Conservation (phyloP, 306 rosid genomes). For the Vigna unguiculata region DNA sequence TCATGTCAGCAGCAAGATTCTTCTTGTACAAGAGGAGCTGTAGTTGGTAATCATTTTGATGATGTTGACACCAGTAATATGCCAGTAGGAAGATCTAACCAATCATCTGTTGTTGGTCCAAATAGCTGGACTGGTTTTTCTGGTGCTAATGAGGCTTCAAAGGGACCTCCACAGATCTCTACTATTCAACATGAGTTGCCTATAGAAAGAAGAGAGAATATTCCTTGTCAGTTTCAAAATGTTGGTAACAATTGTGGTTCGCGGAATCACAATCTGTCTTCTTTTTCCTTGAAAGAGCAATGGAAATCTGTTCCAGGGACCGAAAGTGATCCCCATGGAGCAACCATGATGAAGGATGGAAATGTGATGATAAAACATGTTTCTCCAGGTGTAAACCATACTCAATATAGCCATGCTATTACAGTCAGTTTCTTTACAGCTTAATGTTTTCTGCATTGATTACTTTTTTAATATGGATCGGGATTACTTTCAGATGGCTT, state of each 20-base stretch:
- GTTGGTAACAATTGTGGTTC: slow-evolving; percentile 53
- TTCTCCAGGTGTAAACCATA: slow-evolving; percentile 65
- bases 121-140: slow-evolving; percentile 74
- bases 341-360: slow-evolving; percentile 61
- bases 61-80: slow-evolving; percentile 64
- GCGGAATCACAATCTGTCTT: slow-evolving; percentile 60
- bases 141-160: slow-evolving; percentile 64
- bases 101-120: slow-evolving; percentile 56
- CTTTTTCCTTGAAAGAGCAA: slow-evolving; percentile 69
- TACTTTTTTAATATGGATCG: slow-evolving; percentile 43
- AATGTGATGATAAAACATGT: slow-evolving; percentile 58
- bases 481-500: slow-evolving; percentile 39
- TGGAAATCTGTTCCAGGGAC: slow-evolving; percentile 78
- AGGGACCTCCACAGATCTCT: slow-evolving; percentile 62
- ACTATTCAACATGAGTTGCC: slow-evolving; percentile 68
- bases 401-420: slow-evolving; percentile 21
- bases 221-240: slow-evolving; percentile 66
- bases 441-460: slow-evolving; percentile 24
- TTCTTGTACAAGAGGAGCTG: slow-evolving; percentile 60
- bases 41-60: slow-evolving; percentile 59
- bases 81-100: slow-evolving; percentile 70
- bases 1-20: slow-evolving; percentile 61
- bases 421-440: slow-evolving; percentile 25
- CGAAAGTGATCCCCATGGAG: slow-evolving; percentile 61
- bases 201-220: slow-evolving; percentile 68